A percentile compares a stretch with the other conserved stretches of the same genome.
These are phyloP conservation scores for Coemansia sp. DNA, from an alignment of 192 early-diverging fungal species.

Conservation along the genomic window DNA sequence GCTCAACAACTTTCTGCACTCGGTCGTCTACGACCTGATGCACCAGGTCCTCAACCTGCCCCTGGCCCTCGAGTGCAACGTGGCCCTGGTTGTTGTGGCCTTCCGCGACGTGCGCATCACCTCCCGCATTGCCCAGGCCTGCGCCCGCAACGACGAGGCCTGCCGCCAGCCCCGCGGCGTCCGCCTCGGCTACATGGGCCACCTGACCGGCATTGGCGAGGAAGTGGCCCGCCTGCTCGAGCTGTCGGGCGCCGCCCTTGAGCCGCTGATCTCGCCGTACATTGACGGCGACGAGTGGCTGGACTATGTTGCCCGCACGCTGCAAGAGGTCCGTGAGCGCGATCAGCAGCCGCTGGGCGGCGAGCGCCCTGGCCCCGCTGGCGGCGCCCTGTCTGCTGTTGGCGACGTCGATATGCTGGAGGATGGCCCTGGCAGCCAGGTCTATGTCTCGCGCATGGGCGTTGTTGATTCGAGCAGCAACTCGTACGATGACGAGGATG, in stretches of 20 bases:
- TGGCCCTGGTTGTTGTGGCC: constrained; percentile 56
- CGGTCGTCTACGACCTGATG: constrained; percentile 97
- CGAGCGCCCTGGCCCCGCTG: constrained; percentile 27
- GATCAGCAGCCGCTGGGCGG: constrained; percentile 48
- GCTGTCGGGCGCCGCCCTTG: constrained; percentile 46
- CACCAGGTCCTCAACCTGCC: constrained; percentile 96
- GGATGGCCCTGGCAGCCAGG: constrained; percentile 10
- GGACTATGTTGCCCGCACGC: constrained; percentile 39
- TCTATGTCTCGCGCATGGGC: constrained; percentile 48
- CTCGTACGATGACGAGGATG: constrained; percentile 23
- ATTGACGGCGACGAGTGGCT: constrained; percentile 48
- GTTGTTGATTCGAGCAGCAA: constrained; percentile 24
- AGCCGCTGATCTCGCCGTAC: constrained; percentile 39
- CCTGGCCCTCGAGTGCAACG: constrained; percentile 59
- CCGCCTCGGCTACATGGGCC: constrained; percentile 97
- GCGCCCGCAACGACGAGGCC: constrained; percentile 74
- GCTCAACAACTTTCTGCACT: constrained; percentile 99
- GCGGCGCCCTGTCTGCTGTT: constrained; percentile 3
- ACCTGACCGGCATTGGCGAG: constrained; percentile 94
- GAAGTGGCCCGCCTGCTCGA: constrained; percentile 89
- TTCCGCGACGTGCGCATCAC: constrained; percentile 86
- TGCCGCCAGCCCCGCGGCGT: constrained; percentile 80
- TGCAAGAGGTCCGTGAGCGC: constrained; percentile 37
- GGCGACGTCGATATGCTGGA: constrained; percentile 14
- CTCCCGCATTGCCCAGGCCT: constrained; percentile 75